Evolutionary conservation across 2,329 filamentous ascomycete species (phyloP).

Genomic region (Ophiostoma himal-ulmi): DNA sequence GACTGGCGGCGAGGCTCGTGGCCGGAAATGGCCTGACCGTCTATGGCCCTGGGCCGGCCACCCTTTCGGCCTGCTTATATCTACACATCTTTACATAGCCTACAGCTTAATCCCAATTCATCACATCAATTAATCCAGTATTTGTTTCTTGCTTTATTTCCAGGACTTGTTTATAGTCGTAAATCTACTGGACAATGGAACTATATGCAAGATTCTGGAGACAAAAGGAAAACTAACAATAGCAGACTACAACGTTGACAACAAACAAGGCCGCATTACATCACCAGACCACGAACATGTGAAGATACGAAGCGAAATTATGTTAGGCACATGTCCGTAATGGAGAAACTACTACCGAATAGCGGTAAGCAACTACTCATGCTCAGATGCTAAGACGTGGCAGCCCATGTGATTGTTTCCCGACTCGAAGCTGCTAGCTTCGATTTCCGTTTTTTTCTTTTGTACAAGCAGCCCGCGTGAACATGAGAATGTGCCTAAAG

Average conservation of each 20-base stretch:
- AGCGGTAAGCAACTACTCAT: not conserved
- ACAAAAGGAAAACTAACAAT: slow-evolving; percentile 3
- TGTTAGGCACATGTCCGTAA: not conserved
- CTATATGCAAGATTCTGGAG: slow-evolving; percentile 7
- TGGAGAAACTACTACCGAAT: not conserved
- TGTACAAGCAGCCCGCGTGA: not conserved
- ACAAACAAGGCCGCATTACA: slow-evolving; percentile 7
- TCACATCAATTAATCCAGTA: not conserved
- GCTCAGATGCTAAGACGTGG: not conserved
- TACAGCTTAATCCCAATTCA: not conserved
- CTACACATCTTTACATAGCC: not conserved
- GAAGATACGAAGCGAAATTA: not conserved
- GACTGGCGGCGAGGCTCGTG: not conserved
- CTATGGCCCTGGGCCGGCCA: not conserved
- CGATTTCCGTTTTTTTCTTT: not conserved
- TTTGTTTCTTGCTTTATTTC: not conserved
- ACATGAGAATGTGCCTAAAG: not conserved
- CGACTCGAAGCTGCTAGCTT: not conserved
- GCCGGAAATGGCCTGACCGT: not conserved
- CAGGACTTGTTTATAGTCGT: not conserved
- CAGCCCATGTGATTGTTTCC: not conserved
- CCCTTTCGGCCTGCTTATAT: not conserved
- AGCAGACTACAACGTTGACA: slow-evolving; percentile 2
- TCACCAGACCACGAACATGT: not conserved
- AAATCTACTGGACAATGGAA: not conserved